Base-by-base conservation (phyloP, 2,329 filamentous ascomycete species). In the Mariannaea elegans region DNA sequence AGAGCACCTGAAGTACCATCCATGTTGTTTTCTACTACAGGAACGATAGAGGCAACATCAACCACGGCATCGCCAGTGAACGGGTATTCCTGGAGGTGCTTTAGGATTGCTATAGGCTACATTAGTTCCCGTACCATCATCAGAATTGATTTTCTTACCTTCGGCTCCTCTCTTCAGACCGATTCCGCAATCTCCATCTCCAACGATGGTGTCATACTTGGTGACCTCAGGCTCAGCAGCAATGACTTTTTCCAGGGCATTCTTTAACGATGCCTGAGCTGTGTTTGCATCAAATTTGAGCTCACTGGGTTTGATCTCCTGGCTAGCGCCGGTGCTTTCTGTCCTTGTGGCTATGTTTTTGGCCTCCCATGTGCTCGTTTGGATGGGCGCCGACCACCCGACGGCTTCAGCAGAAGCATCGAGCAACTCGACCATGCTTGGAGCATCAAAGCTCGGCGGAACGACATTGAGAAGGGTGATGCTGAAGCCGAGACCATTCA, bases 181-280 rank as follows among this genome's bases (percentile, higher is more conserved):
- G 58, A 93, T 91, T 9, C 93, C 93, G 71, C 93, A 97, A 76
- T 97, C 93, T 45, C 93, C 93, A 72, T 97, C 93, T 39, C 93
- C 93, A 21, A 97, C 92, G 12, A 95, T 87, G 0, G 92, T 96
- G 72, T 93, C 90, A 69, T 87, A 93, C 48, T 80, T 84, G 0
- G 90, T 93, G 49, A 93, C 82, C 49, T 91, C 88, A 1, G 90
- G 87, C 73, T 93, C 90, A 1, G 83, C 89, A 0, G 80, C 82
- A 62, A 92, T 84, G 13, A 93, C 78, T 32, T 80, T 81, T 47
- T 90, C 78, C 14, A 93, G 79, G 0, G 82, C 90, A 14, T 77
- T 79, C 18, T 76, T 81, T 38, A 93, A 78, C 5, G 82, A 81
- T 23, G 80, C 75, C 59, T 81, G 84, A 10, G 86, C 81, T 3